Evolutionary conservation across 1,139 yeast species (phyloP).

Genomic region (Pneumocystis carinii): DNA sequence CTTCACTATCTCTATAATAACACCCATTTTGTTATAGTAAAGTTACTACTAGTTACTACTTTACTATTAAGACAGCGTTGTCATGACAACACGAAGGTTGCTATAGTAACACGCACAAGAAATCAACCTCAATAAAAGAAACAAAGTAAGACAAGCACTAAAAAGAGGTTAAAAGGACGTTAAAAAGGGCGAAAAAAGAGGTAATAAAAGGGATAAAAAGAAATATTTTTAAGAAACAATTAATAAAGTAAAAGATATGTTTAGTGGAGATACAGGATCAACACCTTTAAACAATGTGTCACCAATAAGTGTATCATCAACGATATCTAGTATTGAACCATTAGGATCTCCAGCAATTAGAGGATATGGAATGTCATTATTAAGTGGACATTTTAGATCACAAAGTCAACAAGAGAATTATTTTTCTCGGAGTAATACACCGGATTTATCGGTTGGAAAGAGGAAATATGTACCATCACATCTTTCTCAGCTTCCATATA

Average conservation of each 20-base stretch:
- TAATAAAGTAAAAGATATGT: too few species aligned
- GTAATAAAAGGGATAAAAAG: not conserved
- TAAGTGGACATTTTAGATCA: not conserved
- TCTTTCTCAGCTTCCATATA: not conserved
- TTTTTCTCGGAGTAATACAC: not conserved
- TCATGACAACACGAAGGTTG: too few species aligned
- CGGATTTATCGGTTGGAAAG: not conserved
- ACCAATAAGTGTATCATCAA: not conserved
- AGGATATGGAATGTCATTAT: not conserved
- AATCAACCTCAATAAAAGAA: too few species aligned
- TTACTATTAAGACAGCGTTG: too few species aligned
- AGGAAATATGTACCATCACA: not conserved
- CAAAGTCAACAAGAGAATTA: not conserved
- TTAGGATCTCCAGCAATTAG: not conserved
- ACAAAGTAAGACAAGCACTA: too few species aligned
- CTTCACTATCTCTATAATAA: too few species aligned
- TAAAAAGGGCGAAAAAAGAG: not conserved
- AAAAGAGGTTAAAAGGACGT: not conserved
- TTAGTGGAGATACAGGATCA: not conserved
- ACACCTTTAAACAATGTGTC: not conserved
- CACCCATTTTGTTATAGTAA: too few species aligned
- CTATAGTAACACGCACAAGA: too few species aligned
- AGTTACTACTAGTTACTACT: too few species aligned
- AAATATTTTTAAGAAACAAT: too few species aligned
- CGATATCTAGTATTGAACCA: not conserved